Evolutionary conservation across 2,329 filamentous ascomycete genomes (phyloP).

Genomic region (Epichloe uncinata): DNA sequence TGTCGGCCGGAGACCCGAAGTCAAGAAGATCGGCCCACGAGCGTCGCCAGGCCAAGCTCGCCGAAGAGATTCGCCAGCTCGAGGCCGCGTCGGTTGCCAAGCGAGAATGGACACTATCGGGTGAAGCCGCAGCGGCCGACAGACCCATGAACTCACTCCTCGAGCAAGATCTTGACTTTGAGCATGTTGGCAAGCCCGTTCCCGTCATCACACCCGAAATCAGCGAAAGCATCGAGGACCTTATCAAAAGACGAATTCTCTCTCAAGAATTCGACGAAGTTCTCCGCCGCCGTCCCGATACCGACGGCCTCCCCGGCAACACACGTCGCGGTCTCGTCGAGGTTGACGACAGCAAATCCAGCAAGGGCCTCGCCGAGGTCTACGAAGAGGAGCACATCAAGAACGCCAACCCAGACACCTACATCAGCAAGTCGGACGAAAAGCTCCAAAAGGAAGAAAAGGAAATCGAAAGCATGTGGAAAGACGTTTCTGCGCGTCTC

Average conservation of each 20-base stretch:
- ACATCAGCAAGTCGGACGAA: slow-evolving; percentile 70
- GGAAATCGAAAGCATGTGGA: slow-evolving; percentile 76
- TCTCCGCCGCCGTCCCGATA: slow-evolving; percentile 64
- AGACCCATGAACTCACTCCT: slow-evolving; percentile 84
- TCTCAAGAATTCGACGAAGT: slow-evolving; percentile 89
- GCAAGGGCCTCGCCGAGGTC: slow-evolving; percentile 76
- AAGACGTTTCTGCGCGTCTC: slow-evolving; percentile 62
- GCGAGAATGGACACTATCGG: slow-evolving; percentile 78
- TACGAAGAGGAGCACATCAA: slow-evolving; percentile 90
- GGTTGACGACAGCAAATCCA: slow-evolving; percentile 76
- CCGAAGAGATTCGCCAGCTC: slow-evolving; percentile 80
- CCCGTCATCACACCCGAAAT: slow-evolving; percentile 87
- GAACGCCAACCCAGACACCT: slow-evolving; percentile 61
- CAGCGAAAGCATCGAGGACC: slow-evolving; percentile 78
- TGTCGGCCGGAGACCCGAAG: slow-evolving; percentile 54
- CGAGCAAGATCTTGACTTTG: slow-evolving; percentile 91
- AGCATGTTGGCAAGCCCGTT: slow-evolving; percentile 86
- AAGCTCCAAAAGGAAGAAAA: slow-evolving; percentile 70
- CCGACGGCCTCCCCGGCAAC: slow-evolving; percentile 45
- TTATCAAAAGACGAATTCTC: slow-evolving; percentile 88
- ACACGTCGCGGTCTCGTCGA: slow-evolving; percentile 62
- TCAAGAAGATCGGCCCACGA: slow-evolving; percentile 77
- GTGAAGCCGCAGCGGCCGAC: slow-evolving; percentile 72
- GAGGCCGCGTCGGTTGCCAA: slow-evolving; percentile 84
- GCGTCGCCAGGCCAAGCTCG: slow-evolving; percentile 69